These are phyloP conservation scores for Streptanthus diversifolius DNA, from an alignment of 345 rosid species.

Conservation along the genomic window DNA sequence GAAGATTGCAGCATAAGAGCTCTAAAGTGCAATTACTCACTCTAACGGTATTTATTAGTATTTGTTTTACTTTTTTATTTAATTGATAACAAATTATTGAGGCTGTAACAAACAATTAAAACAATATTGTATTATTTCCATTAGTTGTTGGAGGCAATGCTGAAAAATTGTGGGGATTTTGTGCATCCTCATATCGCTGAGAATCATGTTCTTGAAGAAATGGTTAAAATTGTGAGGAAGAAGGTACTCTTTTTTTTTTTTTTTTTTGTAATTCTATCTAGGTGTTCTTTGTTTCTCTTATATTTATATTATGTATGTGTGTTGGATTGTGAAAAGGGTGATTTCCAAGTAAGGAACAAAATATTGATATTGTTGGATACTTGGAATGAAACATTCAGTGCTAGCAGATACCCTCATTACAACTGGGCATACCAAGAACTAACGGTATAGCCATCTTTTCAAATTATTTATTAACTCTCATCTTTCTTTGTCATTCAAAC, in stretches of 20 bases:
- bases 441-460: conserved; percentile 39
- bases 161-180: conserved; percentile 88
- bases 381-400: conserved; percentile 94
- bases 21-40: conserved; percentile 79
- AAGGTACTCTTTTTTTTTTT: conserved; percentile 40
- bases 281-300: not conserved
- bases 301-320: not conserved
- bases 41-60: conserved; percentile 46
- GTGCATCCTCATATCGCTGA: conserved; percentile 81
- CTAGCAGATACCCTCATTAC: conserved; percentile 76
- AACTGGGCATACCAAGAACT: conserved; percentile 86
- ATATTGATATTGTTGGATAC: conserved; percentile 75
- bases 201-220: conserved; percentile 73
- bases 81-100: no score
- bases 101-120: no score
- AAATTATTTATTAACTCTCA: no score
- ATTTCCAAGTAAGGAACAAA: conserved; percentile 75
- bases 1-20: conserved; percentile 79
- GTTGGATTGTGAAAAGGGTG: conserved; percentile 53
- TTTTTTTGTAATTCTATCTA: no score
- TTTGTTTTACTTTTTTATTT: not conserved
- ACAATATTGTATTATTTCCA: not conserved
- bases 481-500: not conserved
- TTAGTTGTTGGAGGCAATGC: conserved; percentile 92
- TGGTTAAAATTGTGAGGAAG: conserved; percentile 79